phyloP scores from a whole-genome alignment of 208 protist species.

The Leishmania aethiopica region DNA sequence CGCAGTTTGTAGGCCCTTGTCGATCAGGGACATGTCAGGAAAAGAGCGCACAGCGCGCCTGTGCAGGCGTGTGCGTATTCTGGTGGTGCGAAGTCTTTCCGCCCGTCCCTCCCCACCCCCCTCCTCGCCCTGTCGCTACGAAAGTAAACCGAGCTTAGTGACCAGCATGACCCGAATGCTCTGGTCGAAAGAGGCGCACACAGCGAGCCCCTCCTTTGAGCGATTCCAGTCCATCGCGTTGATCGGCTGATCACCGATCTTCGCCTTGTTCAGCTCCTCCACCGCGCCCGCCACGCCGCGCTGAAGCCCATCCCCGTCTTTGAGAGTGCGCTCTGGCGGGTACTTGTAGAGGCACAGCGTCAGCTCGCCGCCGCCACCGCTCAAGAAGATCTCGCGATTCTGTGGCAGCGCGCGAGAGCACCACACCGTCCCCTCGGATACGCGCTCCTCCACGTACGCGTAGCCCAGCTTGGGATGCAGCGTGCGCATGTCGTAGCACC shows the following conservation, averaged over 20 bases:
- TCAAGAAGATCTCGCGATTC: conserved; percentile 93
- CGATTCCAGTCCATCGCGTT: conserved; percentile 88
- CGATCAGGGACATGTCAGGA: not conserved
- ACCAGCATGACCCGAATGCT: conserved; percentile 87
- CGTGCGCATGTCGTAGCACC: conserved; percentile 91
- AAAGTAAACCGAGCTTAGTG: conserved; percentile 77
- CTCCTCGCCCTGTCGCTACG: conserved; percentile 15
- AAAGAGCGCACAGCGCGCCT: not conserved
- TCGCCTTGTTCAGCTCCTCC: conserved; percentile 82
- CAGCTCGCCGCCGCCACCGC: conserved; percentile 85
- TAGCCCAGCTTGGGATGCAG: conserved; percentile 86
- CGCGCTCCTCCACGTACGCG: conserved; percentile 86
- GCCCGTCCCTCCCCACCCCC: not conserved
- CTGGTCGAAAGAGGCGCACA: conserved; percentile 87
- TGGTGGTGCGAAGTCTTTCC: not conserved
- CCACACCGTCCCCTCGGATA: conserved; percentile 90
- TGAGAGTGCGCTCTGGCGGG: conserved; percentile 77
- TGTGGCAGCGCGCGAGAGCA: conserved; percentile 84
- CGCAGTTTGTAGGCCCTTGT: not conserved
- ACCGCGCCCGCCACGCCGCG: conserved; percentile 82
- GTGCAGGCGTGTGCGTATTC: not conserved
- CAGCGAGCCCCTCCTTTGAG: conserved; percentile 81
- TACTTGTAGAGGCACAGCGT: conserved; percentile 92
- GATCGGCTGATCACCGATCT: conserved; percentile 88
- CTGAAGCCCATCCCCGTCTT: conserved; percentile 66